phyloP scores from a whole-genome alignment of 371 early-diverging fungal genomes.

The Apophysomyces variabilis region DNA sequence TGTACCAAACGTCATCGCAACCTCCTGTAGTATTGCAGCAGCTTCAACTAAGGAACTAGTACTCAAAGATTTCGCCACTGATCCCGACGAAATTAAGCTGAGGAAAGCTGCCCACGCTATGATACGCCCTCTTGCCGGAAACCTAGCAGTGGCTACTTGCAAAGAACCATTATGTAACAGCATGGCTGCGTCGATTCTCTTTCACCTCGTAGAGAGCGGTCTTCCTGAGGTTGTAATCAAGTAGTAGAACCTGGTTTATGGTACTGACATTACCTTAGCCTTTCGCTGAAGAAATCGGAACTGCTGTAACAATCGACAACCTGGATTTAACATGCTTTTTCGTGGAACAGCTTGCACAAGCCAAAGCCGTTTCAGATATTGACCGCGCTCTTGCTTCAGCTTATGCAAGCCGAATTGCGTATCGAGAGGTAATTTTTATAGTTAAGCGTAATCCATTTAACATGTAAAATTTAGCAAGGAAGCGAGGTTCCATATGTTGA shows the following conservation, averaged over 20 bases:
- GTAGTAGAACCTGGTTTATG: neutral
- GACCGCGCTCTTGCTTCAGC: conserved; percentile 76
- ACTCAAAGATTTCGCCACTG: conserved; percentile 93
- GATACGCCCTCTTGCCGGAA: conserved; percentile 82
- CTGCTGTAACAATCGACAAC: conserved; percentile 85
- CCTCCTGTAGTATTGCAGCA: conserved; percentile 90
- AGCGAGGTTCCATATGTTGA: conserved; percentile 87
- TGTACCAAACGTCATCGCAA: conserved; percentile 83
- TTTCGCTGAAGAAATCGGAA: conserved; percentile 82
- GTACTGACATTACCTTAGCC: conserved; percentile 25
- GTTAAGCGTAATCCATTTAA: too few relatives aligned
- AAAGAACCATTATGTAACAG: conserved; percentile 88
- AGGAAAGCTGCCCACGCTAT: conserved; percentile 92
- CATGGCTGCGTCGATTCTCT: conserved; percentile 77
- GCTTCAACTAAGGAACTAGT: conserved; percentile 89
- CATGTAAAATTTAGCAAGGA: conserved; percentile 35
- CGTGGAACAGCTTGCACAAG: conserved; percentile 90
- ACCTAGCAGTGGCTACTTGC: conserved; percentile 89
- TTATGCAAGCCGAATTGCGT: conserved; percentile 75
- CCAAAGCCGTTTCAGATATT: conserved; percentile 85
- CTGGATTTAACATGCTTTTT: conserved; percentile 88
- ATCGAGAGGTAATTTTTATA: conserved; percentile 62
- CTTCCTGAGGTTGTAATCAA: conserved; percentile 65
- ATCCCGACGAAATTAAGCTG: conserved; percentile 89
- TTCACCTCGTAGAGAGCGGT: conserved; percentile 78